Conservation (phyloP, 139 green algal species). For the Coccomyxa sp. region DNA sequence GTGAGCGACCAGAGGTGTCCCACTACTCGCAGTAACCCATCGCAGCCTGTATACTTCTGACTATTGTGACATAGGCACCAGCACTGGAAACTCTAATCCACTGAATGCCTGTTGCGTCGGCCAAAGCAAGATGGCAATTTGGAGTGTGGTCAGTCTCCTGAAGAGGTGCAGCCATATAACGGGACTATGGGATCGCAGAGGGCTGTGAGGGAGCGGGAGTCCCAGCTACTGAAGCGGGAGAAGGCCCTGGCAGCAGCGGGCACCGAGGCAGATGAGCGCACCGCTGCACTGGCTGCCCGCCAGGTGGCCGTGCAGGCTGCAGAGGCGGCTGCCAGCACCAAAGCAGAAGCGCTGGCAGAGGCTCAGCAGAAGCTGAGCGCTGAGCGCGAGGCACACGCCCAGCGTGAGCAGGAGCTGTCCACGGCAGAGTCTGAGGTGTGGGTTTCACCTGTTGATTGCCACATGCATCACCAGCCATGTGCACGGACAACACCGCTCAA, state of each 20-base stretch:
- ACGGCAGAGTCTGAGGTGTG: slow-evolving; percentile 20
- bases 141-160: no score
- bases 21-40: no score
- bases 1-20: slow-evolving; percentile 6
- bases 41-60: not conserved
- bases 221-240: slow-evolving; percentile 7
- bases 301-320: not conserved
- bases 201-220: slow-evolving; percentile 34
- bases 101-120: not conserved
- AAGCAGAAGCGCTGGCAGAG: slow-evolving; percentile 2
- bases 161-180: no score
- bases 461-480: no score
- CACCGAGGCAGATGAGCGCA: slow-evolving; percentile 5
- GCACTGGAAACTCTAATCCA: not conserved
- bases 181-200: no score
- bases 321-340: not conserved
- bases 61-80: not conserved
- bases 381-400: slow-evolving; percentile 13
- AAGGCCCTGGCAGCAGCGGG: not conserved
- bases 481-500: no score
- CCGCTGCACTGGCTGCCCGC: not conserved
- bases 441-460: no score
- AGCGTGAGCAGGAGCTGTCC: slow-evolving; percentile 18
- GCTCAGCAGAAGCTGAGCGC: slow-evolving; percentile 13
- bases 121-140: no score